Conservation (phyloP, 495 filamentous ascomycete species). For the Copromyces sp. region DNA sequence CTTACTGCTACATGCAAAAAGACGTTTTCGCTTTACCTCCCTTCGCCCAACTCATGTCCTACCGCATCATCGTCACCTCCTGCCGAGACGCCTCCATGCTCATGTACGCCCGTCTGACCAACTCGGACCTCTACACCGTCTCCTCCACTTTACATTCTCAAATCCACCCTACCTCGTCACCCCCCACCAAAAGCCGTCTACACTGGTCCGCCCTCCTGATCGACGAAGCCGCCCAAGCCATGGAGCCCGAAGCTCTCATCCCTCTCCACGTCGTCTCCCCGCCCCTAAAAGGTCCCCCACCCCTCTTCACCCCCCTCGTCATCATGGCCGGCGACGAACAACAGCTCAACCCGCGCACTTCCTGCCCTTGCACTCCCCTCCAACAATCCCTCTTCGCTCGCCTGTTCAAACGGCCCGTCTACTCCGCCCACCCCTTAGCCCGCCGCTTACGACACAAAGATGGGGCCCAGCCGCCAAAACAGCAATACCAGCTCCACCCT, state of each 20-base stretch:
- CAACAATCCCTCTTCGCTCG: constrained; percentile 42
- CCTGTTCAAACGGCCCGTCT: constrained; percentile 35
- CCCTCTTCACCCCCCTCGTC: constrained; percentile 29
- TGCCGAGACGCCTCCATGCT: constrained; percentile 42
- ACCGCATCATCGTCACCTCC: constrained; percentile 40
- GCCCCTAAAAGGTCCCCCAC: constrained; percentile 22
- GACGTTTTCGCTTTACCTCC: constrained; percentile 39
- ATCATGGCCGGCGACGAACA: constrained; percentile 49
- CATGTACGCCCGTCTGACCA: constrained; percentile 39
- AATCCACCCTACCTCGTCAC: constrained; percentile 11
- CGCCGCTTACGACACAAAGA: no score
- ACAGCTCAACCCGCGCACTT: constrained; percentile 43
- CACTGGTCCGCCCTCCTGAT: constrained; percentile 47
- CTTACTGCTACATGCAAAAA: constrained; percentile 38
- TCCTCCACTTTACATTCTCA: constrained; percentile 4
- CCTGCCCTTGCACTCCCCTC: constrained; percentile 28
- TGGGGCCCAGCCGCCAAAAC: background rate
- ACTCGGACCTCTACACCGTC: constrained; percentile 19
- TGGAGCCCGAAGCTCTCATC: constrained; percentile 41
- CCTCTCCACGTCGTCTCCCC: constrained; percentile 42
- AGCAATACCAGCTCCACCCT: constrained; percentile 5
- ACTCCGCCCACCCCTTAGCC: constrained; percentile 40
- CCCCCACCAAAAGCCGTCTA: constrained; percentile 11
- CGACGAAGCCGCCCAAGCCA: constrained; percentile 50
- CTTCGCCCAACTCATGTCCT: constrained; percentile 40